Conservation (phyloP, 805 yeast genomes). For the Yarrowia phangngaensis region DNA sequence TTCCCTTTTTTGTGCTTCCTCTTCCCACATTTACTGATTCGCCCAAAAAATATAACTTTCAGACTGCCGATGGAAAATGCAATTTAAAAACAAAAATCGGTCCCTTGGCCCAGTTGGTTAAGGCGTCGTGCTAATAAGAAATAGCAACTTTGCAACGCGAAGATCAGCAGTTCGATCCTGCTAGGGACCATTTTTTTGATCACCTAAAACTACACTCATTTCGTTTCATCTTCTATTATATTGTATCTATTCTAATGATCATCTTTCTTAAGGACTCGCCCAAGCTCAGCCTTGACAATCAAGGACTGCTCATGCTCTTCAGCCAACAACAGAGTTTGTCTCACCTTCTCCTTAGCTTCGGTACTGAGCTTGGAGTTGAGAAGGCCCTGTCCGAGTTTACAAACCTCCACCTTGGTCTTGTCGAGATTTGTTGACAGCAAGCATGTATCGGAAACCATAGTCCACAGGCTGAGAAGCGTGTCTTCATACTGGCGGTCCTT, state of each 20-base stretch:
- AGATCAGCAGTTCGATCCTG: constrained; percentile 49
- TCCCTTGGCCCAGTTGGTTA: constrained; percentile 28
- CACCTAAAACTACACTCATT: too few relatives aligned
- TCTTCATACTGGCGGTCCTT: not conserved
- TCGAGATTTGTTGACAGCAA: constrained; percentile 8
- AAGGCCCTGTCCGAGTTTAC: constrained; percentile 19
- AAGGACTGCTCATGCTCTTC: constrained; percentile 19
- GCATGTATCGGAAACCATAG: constrained; percentile 1
- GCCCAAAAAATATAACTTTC: too few relatives aligned
- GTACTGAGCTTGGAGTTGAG: constrained; percentile 13
- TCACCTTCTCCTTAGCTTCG: constrained; percentile 8
- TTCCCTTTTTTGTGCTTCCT: too few relatives aligned
- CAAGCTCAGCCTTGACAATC: constrained; percentile 23
- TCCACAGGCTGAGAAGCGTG: constrained; percentile 5
- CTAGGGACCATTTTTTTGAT: constrained; percentile 39
- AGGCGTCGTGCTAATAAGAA: constrained; percentile 27
- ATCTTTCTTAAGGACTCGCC: not conserved
- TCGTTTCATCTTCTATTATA: too few relatives aligned
- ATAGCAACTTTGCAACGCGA: constrained; percentile 39
- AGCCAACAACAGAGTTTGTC: constrained; percentile 2
- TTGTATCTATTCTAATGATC: not conserved
- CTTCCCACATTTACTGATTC: too few relatives aligned
- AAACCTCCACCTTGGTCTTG: constrained; percentile 22
- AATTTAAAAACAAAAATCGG: too few relatives aligned
- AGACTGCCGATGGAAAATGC: too few relatives aligned